Evolutionary conservation across 2,329 filamentous ascomycete species (phyloP), one percentile per base, ranked within the genome.

Genomic region (Lasiodiplodia theobromae): DNA sequence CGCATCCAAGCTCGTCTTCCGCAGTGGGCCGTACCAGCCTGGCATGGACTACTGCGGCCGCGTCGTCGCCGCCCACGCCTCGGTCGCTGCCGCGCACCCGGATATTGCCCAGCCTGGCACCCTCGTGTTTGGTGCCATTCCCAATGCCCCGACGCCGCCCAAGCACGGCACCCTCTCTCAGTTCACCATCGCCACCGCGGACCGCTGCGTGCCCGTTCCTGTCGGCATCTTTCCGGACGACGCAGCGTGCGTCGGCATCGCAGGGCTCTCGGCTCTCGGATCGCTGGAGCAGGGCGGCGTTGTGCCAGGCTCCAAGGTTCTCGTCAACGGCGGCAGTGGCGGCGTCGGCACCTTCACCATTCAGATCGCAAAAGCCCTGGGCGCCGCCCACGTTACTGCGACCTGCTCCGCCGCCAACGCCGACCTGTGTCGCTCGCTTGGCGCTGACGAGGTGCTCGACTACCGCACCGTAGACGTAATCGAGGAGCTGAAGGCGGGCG

Each of bases 281-380:
- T n/a, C 49, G 21, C 49, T 28, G 49, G 49, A n/a, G 1, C n/a
- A 5, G 3, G 49, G 21, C n/a, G 8, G n/a, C 28, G 28, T 28
- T 28, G 28, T 28, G 49, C 49, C 49, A 2, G 49, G 49, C 7
- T 82, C 86, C 64, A 85, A 83, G 72, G 82, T 91, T 8, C 87
- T 91, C 73, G 85, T 91, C 75, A 91, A 91, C 71, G 89, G 88
- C 14, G 88, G 88, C 0, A 87, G 84, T 6, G 89, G 89, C 11
- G 89, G 89, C 0, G 85, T 83, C 0, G 89, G 89, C 0, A 83
- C 84, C 0, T 89, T 84, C 68, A 85, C 82, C 0, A 87, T 91
- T 66, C 89, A 91, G 74, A 84, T 91, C 54, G 89, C 88, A 10
- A 91, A 90, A 74, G 79, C 81, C 0, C 73, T 87, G 3, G 88